Conservation (phyloP, 1,284 basidiomycete species). For the Cryptococcus wingfieldii region DNA sequence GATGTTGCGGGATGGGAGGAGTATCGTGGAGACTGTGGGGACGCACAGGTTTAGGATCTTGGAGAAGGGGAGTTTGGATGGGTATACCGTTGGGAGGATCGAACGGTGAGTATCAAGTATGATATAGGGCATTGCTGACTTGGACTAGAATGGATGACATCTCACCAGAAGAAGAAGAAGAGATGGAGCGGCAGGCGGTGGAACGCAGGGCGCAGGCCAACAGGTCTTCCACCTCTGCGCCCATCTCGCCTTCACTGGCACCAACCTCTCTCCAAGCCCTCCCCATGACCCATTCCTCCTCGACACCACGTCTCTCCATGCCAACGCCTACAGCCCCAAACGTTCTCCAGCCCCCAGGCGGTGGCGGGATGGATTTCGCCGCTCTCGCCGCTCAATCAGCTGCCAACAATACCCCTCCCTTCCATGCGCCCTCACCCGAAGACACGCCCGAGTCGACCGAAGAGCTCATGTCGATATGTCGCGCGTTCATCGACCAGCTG, state of each 20-base stretch:
- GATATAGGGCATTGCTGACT: background rate
- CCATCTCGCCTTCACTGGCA: background rate
- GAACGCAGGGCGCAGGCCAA: slow-evolving; percentile 24
- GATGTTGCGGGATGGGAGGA: slow-evolving; percentile 82
- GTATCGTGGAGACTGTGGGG: slow-evolving; percentile 82
- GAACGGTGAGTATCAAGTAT: slow-evolving; percentile 54
- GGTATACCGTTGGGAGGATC: slow-evolving; percentile 79
- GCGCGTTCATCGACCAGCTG: slow-evolving; percentile 71
- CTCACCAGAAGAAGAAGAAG: slow-evolving; percentile 53
- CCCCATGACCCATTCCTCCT: background rate
- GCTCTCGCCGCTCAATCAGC: slow-evolving; percentile 10
- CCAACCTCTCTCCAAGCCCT: background rate
- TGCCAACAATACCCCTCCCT: background rate
- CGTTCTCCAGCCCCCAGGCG: background rate
- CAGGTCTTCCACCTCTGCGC: slow-evolving; percentile 22
- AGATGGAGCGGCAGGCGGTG: slow-evolving; percentile 46
- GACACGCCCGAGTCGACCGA: slow-evolving; percentile 55
- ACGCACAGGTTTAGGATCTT: slow-evolving; percentile 77
- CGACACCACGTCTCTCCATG: background rate
- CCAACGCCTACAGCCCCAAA: background rate
- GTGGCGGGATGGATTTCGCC: slow-evolving; percentile 8
- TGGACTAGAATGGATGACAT: slow-evolving; percentile 56
- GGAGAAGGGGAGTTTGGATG: slow-evolving; percentile 75
- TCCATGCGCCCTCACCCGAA: slow-evolving; percentile 4
- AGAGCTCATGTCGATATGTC: slow-evolving; percentile 71